phyloP scores from a whole-genome alignment of 2,329 filamentous ascomycete species.

The Emmonsiellopsis sp. region DNA sequence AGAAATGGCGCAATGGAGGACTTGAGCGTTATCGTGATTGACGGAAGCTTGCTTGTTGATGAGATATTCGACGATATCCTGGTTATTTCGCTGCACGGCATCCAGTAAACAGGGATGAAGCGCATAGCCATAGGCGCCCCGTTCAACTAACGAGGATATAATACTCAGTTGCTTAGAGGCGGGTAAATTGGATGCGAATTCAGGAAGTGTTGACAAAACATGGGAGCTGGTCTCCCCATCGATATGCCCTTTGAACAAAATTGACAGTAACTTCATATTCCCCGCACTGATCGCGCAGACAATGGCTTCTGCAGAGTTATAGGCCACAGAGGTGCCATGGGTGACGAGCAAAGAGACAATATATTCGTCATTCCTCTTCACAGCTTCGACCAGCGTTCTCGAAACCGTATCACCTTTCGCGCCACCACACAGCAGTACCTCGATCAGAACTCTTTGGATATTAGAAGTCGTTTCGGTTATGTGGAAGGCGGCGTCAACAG shows the following conservation, averaged over 20 bases:
- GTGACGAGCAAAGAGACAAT: conserved; percentile 47
- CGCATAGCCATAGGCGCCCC: conserved; percentile 14
- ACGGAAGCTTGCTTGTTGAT: conserved; percentile 16
- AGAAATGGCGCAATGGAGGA: conserved; percentile 13
- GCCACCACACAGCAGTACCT: conserved; percentile 51
- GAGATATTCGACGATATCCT: conserved; percentile 13
- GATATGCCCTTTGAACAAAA: conserved; percentile 40
- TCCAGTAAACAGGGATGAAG: conserved; percentile 13
- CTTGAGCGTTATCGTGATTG: conserved; percentile 16
- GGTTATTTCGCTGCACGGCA: conserved; percentile 15
- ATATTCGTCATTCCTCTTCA: conserved; percentile 43
- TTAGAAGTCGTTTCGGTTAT: conserved; percentile 40
- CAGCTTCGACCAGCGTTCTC: conserved; percentile 41
- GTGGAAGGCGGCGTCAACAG: conserved; percentile 42
- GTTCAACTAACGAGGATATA: conserved; percentile 12
- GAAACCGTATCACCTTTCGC: conserved; percentile 45
- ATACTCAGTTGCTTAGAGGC: conserved; percentile 11
- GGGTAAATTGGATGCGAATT: conserved; percentile 5
- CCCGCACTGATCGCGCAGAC: conserved; percentile 42
- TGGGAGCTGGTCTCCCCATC: conserved; percentile 35
- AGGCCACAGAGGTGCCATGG: conserved; percentile 48
- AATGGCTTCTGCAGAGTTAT: conserved; percentile 43
- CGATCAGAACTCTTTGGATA: conserved; percentile 45
- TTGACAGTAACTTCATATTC: conserved; percentile 39
- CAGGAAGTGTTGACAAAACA: conserved; percentile 27